These are phyloP conservation scores for Torulaspora maleeae DNA, from an alignment of 805 yeast species.

Conservation along the genomic window DNA sequence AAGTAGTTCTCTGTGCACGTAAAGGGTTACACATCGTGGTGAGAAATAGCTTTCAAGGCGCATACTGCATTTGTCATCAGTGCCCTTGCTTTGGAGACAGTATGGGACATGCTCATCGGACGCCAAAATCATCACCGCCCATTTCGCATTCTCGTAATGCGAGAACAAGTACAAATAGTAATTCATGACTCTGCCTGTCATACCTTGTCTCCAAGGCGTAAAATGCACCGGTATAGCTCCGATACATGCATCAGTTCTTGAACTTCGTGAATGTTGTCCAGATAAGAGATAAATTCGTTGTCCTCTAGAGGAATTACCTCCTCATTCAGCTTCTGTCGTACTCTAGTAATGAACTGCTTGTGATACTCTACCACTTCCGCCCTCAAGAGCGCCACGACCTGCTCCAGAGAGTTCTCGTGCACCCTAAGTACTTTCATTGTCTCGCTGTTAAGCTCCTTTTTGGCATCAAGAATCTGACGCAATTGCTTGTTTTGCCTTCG, in stretches of 20 bases:
- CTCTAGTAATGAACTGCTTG: constrained; percentile 8
- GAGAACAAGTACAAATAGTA: too few relatives aligned
- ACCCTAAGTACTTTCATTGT: constrained; percentile 17
- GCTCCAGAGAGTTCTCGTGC: constrained; percentile 21
- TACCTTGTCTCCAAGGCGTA: neutral
- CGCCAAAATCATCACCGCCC: too few relatives aligned
- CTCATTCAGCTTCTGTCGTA: constrained; percentile 12
- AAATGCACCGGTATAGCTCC: constrained; percentile 16
- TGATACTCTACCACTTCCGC: constrained; percentile 19
- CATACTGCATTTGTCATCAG: too few relatives aligned
- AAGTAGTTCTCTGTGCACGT: too few relatives aligned
- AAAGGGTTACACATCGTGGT: too few relatives aligned
- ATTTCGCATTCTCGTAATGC: too few relatives aligned
- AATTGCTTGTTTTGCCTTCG: constrained; percentile 15
- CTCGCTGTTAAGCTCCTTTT: constrained; percentile 10
- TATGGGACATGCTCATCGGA: too few relatives aligned
- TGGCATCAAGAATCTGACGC: constrained; percentile 11
- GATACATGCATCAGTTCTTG: constrained; percentile 22
- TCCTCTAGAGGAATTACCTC: constrained; percentile 21
- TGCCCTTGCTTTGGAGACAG: too few relatives aligned
- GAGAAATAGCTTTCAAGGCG: too few relatives aligned
- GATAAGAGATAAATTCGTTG: constrained; percentile 20
- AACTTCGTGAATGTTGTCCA: constrained; percentile 19
- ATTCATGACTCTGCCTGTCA: too few relatives aligned
- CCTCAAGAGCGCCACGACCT: constrained; percentile 19